A percentile compares a stretch with the other conserved stretches of the same genome.
These are phyloP conservation scores for Aspergillus tanneri DNA, from an alignment of 2,329 filamentous ascomycete species.

Conservation along the genomic window DNA sequence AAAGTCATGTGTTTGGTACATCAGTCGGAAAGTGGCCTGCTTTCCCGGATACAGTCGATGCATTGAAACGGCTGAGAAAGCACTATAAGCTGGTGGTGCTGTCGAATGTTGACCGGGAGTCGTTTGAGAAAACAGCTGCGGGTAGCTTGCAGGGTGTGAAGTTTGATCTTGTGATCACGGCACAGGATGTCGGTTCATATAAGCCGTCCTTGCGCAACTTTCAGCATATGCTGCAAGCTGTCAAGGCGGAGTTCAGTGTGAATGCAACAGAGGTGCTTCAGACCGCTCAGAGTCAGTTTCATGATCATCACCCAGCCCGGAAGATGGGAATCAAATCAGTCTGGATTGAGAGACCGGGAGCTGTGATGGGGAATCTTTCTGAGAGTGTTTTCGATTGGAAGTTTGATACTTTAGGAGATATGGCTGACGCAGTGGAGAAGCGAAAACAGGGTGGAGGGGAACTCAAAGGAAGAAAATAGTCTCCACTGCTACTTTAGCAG, in stretches of 20 bases:
- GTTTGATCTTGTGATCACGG: constrained; percentile 68
- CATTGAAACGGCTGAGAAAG: constrained; percentile 50
- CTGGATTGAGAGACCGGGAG: constrained; percentile 60
- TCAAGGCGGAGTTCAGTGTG: constrained; percentile 57
- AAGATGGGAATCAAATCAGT: constrained; percentile 59
- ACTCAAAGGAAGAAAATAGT: too few species aligned
- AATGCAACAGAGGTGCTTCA: constrained; percentile 61
- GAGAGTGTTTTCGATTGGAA: constrained; percentile 54
- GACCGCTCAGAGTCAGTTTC: constrained; percentile 66
- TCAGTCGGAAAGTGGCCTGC: constrained; percentile 55
- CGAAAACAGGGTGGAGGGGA: too few species aligned
- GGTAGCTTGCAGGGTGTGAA: constrained; percentile 50
- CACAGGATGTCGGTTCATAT: constrained; percentile 69
- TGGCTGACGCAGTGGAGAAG: constrained; percentile 53
- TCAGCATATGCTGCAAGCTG: constrained; percentile 59
- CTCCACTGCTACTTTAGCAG: too few species aligned
- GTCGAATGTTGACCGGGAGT: constrained; percentile 57
- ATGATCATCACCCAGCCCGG: constrained; percentile 67
- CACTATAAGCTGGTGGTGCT: constrained; percentile 58
- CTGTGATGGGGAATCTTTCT: constrained; percentile 40
- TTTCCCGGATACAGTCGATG: constrained; percentile 57
- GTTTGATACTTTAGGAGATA: constrained; percentile 59
- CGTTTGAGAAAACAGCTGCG: constrained; percentile 49
- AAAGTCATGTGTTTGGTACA: constrained; percentile 50
- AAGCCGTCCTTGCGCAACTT: constrained; percentile 68